Evolutionary conservation across 768 basidiomycete genomes (phyloP).

Genomic region (Tulasnella calospora): DNA sequence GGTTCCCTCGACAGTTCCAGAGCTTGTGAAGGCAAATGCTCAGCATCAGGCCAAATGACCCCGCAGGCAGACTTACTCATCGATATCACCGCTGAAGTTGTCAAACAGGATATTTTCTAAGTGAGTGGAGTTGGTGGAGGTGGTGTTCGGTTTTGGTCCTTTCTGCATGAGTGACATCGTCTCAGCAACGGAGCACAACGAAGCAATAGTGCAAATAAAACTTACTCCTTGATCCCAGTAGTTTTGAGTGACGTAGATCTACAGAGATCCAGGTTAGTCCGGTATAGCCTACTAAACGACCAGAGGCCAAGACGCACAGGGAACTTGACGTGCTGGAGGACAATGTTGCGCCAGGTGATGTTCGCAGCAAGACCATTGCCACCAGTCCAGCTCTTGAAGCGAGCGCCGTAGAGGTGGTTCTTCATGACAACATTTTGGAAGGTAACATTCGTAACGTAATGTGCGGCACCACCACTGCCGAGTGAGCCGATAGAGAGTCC

Average conservation of each 20-base stretch:
- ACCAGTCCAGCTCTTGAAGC: constrained; percentile 50
- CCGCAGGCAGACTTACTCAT: constrained; percentile 37
- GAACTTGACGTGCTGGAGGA: constrained; percentile 45
- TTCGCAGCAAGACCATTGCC: constrained; percentile 48
- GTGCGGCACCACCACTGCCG: constrained; percentile 41
- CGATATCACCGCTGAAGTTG: constrained; percentile 49
- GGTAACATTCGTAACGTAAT: constrained; percentile 45
- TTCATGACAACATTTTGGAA: constrained; percentile 51
- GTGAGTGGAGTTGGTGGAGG: constrained; percentile 50
- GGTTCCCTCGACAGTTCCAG: constrained; percentile 43
- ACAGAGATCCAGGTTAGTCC: neutral
- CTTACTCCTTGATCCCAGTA: constrained; percentile 54
- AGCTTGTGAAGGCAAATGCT: constrained; percentile 28
- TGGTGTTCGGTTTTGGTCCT: constrained; percentile 39
- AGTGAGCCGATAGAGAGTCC: constrained; percentile 49
- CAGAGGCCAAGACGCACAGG: constrained; percentile 28
- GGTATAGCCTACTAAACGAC: neutral
- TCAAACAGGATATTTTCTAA: constrained; percentile 55
- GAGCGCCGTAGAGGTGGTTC: constrained; percentile 46
- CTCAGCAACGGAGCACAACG: neutral
- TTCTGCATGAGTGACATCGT: constrained; percentile 32
- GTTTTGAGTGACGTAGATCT: constrained; percentile 50
- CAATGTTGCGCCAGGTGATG: constrained; percentile 48
- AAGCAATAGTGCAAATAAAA: neutral
- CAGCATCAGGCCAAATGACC: neutral